Percentiles rank a stretch among this genome's conserved stretches.
Conservation (phyloP, 768 basidiomycete genomes). For the Trametes cinnabarina region DNA sequence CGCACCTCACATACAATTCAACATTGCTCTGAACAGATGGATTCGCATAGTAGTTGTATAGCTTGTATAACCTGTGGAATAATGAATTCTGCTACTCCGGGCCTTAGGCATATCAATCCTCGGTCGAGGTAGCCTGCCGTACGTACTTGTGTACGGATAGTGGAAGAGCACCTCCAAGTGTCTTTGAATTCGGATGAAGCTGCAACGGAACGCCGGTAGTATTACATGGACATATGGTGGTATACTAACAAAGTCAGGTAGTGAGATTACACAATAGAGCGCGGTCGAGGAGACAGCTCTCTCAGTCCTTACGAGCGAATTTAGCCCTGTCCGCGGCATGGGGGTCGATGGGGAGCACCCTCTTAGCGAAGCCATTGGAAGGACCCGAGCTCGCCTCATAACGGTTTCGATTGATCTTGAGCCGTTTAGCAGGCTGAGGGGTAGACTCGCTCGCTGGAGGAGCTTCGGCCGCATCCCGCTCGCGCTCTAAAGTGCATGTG, state of each 20-base stretch:
- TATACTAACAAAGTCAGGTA: constrained; percentile 4
- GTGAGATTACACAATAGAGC: constrained; percentile 15
- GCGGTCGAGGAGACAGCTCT: constrained; percentile 19
- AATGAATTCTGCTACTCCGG: not conserved
- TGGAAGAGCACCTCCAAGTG: no score
- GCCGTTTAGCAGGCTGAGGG: constrained; percentile 54
- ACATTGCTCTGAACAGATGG: constrained; percentile 17
- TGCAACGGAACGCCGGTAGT: no score
- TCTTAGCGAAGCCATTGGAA: constrained; percentile 51
- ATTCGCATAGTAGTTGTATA: constrained; percentile 4
- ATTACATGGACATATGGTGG: not conserved
- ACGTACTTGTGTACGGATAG: no score
- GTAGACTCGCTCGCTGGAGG: constrained; percentile 37
- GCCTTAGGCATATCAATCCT: no score
- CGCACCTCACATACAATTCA: constrained; percentile 22
- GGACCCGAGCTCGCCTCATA: constrained; percentile 30
- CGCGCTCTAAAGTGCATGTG: constrained; percentile 48
- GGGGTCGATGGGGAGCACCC: constrained; percentile 61
- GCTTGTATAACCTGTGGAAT: constrained; percentile 3
- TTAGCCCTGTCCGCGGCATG: constrained; percentile 56
- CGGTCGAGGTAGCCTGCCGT: no score
- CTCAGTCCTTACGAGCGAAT: constrained; percentile 52
- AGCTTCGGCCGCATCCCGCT: constrained; percentile 48
- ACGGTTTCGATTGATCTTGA: constrained; percentile 55
- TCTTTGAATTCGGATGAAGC: no score